Conservation (phyloP, 441 rosid genomes). For the Rhodomyrtus psidioides region DNA sequence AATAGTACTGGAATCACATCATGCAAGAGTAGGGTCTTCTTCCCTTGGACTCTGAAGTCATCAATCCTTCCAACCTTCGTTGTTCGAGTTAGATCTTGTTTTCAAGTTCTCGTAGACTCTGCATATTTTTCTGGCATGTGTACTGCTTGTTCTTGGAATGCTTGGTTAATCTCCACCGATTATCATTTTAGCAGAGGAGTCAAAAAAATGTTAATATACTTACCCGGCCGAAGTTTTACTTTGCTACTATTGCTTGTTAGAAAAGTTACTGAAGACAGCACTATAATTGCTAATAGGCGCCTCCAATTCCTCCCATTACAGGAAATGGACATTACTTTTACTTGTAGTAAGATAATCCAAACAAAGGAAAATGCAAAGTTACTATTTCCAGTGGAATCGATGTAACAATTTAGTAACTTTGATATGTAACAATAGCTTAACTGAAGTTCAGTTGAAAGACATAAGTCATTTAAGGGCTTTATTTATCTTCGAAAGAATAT, state of each 20-base stretch:
- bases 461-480: not conserved
- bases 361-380: not conserved
- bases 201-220: not conserved
- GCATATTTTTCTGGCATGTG: not conserved
- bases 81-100: not conserved
- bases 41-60: not conserved
- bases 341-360: not conserved
- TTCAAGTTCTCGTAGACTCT: not conserved
- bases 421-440: not conserved
- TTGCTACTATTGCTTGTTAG: not conserved
- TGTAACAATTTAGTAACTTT: not conserved
- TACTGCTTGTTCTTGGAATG: not conserved
- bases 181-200: not conserved
- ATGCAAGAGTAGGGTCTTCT: not conserved
- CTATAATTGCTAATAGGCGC: not conserved
- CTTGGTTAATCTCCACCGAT: not conserved
- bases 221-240: not conserved
- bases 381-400: not conserved
- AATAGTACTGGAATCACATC: not conserved
- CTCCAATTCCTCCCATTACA: not conserved
- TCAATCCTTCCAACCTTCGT: not conserved
- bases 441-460: not conserved
- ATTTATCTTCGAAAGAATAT: not conserved
- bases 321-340: not conserved
- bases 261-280: not conserved